Conservation (phyloP, 768 basidiomycete genomes). For the Russula sp. region DNA sequence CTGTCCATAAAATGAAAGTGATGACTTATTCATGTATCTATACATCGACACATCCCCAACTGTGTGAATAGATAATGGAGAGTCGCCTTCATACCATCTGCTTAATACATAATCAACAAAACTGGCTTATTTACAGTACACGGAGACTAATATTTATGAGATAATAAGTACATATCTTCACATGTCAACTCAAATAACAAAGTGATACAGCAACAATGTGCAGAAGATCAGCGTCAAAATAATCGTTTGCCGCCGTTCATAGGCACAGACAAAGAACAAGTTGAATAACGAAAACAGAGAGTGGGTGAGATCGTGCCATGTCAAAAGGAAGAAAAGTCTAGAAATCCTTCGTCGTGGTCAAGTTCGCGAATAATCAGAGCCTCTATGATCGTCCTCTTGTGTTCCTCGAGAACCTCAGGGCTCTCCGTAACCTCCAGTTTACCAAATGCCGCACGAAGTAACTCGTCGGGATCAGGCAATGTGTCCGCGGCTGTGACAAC, state of each 20-base stretch:
- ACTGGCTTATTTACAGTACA: too few relatives aligned
- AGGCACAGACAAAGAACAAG: not conserved
- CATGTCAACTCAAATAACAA: too few relatives aligned
- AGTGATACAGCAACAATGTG: not conserved
- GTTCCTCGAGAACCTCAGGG: constrained; percentile 12
- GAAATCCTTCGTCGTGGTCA: constrained; percentile 64
- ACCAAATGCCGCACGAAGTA: constrained; percentile 13
- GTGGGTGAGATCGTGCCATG: not conserved
- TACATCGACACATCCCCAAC: too few relatives aligned
- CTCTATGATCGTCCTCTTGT: constrained; percentile 66
- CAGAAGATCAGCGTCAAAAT: not conserved
- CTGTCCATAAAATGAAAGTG: too few relatives aligned
- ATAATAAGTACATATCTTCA: too few relatives aligned
- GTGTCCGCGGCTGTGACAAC: not conserved
- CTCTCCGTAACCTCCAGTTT: constrained; percentile 25
- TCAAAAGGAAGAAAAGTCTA: constrained; percentile 64
- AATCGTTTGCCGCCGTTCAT: not conserved
- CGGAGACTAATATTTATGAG: too few relatives aligned
- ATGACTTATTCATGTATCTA: too few relatives aligned
- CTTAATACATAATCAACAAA: too few relatives aligned
- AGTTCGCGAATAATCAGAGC: constrained; percentile 73
- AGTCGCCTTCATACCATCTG: too few relatives aligned
- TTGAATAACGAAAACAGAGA: not conserved
- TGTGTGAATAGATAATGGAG: too few relatives aligned
- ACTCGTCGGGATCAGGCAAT: not conserved